phyloP scores from a whole-genome alignment of 352 stramenopile genomes.

The Pythium folliculosum region DNA sequence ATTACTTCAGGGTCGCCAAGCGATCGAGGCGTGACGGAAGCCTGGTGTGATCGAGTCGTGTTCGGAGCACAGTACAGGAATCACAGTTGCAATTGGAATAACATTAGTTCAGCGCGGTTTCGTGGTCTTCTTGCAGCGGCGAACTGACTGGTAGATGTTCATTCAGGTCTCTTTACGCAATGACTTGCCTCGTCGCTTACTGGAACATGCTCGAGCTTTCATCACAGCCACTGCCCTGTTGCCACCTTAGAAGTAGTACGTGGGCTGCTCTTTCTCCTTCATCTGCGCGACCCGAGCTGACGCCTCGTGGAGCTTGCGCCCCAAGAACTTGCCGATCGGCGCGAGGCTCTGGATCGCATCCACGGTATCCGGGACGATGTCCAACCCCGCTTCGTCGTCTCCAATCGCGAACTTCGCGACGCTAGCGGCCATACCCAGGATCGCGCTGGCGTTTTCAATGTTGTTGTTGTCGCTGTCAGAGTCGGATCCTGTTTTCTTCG shows the following conservation, averaged over 20 bases:
- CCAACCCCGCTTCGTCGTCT: background rate
- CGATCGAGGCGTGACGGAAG: no score
- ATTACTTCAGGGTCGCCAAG: no score
- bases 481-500: constrained; percentile 15
- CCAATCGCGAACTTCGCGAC: constrained; percentile 13
- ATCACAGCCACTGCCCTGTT: no score
- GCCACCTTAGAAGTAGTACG: constrained; percentile 16
- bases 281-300: constrained; percentile 16
- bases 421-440: constrained; percentile 16
- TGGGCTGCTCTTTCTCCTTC: constrained; percentile 22
- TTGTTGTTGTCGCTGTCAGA: background rate
- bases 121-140: no score
- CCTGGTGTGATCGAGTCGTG: no score
- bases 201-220: no score
- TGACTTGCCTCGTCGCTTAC: no score
- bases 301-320: constrained; percentile 27
- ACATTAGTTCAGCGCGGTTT: no score
- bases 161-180: no score
- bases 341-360: constrained; percentile 24
- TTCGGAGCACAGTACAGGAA: no score
- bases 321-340: constrained; percentile 27
- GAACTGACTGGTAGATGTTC: no score
- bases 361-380: constrained; percentile 7
- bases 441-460: background rate
- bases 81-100: no score